A percentile compares a stretch with the other conserved stretches of the same genome.
Conservation (phyloP, 2,329 filamentous ascomycete genomes). For the Aspergillus sojae region DNA sequence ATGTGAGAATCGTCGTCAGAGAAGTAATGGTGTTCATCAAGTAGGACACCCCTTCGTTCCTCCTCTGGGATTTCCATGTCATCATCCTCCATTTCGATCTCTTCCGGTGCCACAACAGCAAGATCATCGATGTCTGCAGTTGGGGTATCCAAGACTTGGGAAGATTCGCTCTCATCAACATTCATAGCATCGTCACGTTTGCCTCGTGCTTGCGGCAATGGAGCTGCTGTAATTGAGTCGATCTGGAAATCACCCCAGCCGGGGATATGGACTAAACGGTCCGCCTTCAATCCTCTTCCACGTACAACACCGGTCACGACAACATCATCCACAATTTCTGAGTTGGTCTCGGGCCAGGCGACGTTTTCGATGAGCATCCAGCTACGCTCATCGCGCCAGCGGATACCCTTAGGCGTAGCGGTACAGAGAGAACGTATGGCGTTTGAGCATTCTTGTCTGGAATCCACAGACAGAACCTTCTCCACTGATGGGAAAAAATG, state of each 20-base stretch:
- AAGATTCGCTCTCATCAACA: conserved; percentile 59
- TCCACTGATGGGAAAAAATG: conserved; percentile 94
- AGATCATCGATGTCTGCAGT: conserved; percentile 81
- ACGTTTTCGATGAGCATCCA: conserved; percentile 93
- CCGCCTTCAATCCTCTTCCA: conserved; percentile 83
- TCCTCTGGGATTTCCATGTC: conserved; percentile 56
- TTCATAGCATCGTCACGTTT: conserved; percentile 65
- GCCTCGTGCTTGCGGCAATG: conserved; percentile 60
- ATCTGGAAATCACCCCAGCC: conserved; percentile 95
- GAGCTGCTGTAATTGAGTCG: conserved; percentile 80
- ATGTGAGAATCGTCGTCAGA: conserved; percentile 76
- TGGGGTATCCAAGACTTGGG: conserved; percentile 67
- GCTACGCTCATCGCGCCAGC: conserved; percentile 91
- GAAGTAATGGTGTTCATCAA: conserved; percentile 98
- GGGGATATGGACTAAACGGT: conserved; percentile 85
- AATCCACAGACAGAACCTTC: conserved; percentile 87
- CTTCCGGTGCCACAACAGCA: conserved; percentile 82
- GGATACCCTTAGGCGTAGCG: conserved; percentile 87
- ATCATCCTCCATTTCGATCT: conserved; percentile 74
- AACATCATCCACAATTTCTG: conserved; percentile 55
- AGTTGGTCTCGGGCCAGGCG: conserved; percentile 64
- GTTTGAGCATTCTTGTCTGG: conserved; percentile 86
- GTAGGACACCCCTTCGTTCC: conserved; percentile 79
- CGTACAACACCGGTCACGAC: conserved; percentile 82
- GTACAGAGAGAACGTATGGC: conserved; percentile 89